A percentile compares a stretch with the other conserved stretches of the same genome.
These are phyloP conservation scores for Scedosporium apiospermum DNA, from an alignment of 2,329 filamentous ascomycete genomes.

Conservation along the genomic window DNA sequence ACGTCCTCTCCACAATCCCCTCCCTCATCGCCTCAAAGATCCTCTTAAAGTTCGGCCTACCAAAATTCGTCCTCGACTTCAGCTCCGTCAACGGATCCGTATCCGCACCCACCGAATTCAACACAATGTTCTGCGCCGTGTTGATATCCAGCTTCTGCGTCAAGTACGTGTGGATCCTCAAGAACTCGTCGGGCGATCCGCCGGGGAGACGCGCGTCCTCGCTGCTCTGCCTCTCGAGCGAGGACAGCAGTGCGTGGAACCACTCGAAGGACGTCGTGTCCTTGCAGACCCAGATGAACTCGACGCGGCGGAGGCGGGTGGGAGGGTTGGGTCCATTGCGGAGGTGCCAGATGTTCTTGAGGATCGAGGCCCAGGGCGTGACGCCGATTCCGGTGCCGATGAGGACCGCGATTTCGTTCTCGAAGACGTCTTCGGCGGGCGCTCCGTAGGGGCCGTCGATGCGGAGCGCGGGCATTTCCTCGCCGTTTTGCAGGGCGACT, in stretches of 20 bases:
- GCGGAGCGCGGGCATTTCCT: slow-evolving; percentile 70
- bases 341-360: slow-evolving; percentile 89
- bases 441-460: slow-evolving; percentile 86
- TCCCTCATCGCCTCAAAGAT: slow-evolving; percentile 70
- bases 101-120: slow-evolving; percentile 76
- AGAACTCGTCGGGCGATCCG: slow-evolving; percentile 57
- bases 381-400: slow-evolving; percentile 71
- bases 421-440: slow-evolving; percentile 86
- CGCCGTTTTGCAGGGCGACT: slow-evolving; percentile 73
- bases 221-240: slow-evolving; percentile 66
- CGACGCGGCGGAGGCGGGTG: slow-evolving; percentile 69
- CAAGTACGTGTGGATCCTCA: slow-evolving; percentile 85
- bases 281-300: slow-evolving; percentile 91
- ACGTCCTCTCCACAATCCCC: slow-evolving; percentile 66
- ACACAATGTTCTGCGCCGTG: slow-evolving; percentile 78
- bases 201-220: slow-evolving; percentile 49
- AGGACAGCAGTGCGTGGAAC: slow-evolving; percentile 80
- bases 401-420: slow-evolving; percentile 70
- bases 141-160: slow-evolving; percentile 77
- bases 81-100: slow-evolving; percentile 78
- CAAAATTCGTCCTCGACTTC: slow-evolving; percentile 74
- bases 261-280: slow-evolving; percentile 85
- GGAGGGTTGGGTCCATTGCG: slow-evolving; percentile 73
- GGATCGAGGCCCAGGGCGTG: slow-evolving; percentile 65
- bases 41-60: slow-evolving; percentile 71